Conservation (phyloP, 148 eudicot species). For the Simmondsia chinensis region DNA sequence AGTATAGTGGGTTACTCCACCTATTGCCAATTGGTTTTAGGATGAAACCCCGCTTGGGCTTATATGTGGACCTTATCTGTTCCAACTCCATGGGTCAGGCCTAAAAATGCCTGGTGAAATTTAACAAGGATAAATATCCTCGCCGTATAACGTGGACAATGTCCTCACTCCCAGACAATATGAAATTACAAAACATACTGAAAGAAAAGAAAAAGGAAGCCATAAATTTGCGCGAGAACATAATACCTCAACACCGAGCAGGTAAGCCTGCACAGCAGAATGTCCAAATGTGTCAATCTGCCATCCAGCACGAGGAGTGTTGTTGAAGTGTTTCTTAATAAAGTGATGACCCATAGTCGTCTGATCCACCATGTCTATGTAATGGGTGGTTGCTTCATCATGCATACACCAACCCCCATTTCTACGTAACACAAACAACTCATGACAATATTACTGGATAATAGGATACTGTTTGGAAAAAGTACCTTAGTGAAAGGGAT, state of each 20-base stretch:
- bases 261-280: constrained; percentile 91
- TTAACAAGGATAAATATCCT: no score
- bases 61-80: no score
- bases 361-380: constrained; percentile 92
- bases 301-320: constrained; percentile 93
- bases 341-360: constrained; percentile 71
- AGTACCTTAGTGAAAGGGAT: no score
- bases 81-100: no score
- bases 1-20: no score
- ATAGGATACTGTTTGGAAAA: not conserved
- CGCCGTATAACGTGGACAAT: no score
- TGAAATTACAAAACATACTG: not conserved
- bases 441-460: constrained; percentile 1
- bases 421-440: constrained; percentile 21
- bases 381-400: constrained; percentile 79
- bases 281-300: constrained; percentile 95
- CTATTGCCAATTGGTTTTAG: no score
- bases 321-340: constrained; percentile 51
- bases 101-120: no score
- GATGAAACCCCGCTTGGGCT: no score
- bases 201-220: not conserved
- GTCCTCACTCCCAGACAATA: no score
- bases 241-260: constrained; percentile 71
- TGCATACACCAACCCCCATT: constrained; percentile 99
- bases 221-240: not conserved